Evolutionary conservation across 331 rosid species (phyloP), one percentile per base, ranked within the genome.

Genomic region (Acacia pycnantha): DNA sequence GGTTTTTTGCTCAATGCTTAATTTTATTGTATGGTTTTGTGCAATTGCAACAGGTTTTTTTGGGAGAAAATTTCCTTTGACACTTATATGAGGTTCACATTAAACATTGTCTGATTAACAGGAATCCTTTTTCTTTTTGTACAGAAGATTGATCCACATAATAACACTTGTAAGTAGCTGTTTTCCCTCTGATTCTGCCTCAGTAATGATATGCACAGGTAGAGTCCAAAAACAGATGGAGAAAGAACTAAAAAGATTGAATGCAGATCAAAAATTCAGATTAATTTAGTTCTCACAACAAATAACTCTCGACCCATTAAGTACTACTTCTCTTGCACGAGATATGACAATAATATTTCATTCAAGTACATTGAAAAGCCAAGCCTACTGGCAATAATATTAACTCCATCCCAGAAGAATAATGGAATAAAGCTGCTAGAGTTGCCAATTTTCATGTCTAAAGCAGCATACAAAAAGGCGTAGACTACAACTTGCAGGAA

Each of bases 111-210:
- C 16, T 54, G 13, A 1, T 24, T 56, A 78, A 26, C 61, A 70
- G 27, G 70, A 31, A 61, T 27, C 13, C 35, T 5, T 21, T 79
- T 56, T 15, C 47, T 33, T 82, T 35, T 71, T 72, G 77, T 51
- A 16, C 80, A 58, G 21, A 58, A 33, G 44, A 47, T 26, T 72
- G 64, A 31, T 46, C 13, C 26, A 27, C 7, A 65, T 22, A 50
- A 31, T 41, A 26, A 56, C 31, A 53, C 61, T n/a, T 70, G 12
- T 48, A 24, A 47, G 41, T 46, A 29, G 56, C 50, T 4, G 46
- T 41, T 41, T 41, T 41, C 46, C 46, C 46, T 41, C 12, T 41
- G 11, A 41, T 41, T 41, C 46, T 8, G 95, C 97, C 93, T 89
- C 1, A 41, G 46, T 9, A 11, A 58, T 58, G 31, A 58, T 58